Conservation (phyloP, 306 rosid species). For the Betula pendula region DNA sequence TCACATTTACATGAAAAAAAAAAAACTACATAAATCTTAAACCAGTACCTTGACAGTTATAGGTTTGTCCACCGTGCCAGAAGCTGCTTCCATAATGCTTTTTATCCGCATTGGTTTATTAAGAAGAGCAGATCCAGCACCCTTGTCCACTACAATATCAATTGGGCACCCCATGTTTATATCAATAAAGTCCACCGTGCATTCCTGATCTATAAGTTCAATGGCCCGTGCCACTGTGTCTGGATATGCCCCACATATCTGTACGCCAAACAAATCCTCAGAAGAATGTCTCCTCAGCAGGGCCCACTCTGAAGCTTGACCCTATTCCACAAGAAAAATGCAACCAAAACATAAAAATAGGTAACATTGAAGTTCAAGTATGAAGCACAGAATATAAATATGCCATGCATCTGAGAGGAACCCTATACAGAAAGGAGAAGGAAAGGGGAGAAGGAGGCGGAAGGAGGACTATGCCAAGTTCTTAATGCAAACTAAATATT, state of each 20-base stretch:
- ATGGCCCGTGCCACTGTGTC: conserved; percentile 70
- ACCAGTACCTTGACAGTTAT: conserved; percentile 69
- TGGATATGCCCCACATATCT: conserved; percentile 86
- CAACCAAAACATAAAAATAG: conserved; percentile 1
- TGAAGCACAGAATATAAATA: background rate
- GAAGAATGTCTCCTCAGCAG: conserved; percentile 81
- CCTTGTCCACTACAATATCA: conserved; percentile 87
- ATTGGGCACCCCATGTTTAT: conserved; percentile 98
- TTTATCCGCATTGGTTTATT: conserved; percentile 89
- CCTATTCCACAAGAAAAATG: conserved; percentile 45
- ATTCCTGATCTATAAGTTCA: conserved; percentile 82
- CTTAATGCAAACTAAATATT: background rate
- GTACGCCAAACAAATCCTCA: conserved; percentile 91
- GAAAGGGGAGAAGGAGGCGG: background rate
- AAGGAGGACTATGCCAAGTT: background rate
- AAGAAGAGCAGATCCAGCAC: conserved; percentile 97
- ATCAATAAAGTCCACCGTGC: conserved; percentile 82
- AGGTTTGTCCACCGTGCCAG: conserved; percentile 63
- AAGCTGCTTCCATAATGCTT: conserved; percentile 68
- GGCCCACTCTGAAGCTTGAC: conserved; percentile 99
- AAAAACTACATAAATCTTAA: conserved; percentile 2
- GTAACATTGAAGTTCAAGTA: conserved; percentile 1
- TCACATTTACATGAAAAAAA: background rate
- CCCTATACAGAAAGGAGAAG: background rate
- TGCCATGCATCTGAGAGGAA: background rate